Evolutionary conservation across 106 monocot species (phyloP).

Genomic region (Hemerocallis citrina): DNA sequence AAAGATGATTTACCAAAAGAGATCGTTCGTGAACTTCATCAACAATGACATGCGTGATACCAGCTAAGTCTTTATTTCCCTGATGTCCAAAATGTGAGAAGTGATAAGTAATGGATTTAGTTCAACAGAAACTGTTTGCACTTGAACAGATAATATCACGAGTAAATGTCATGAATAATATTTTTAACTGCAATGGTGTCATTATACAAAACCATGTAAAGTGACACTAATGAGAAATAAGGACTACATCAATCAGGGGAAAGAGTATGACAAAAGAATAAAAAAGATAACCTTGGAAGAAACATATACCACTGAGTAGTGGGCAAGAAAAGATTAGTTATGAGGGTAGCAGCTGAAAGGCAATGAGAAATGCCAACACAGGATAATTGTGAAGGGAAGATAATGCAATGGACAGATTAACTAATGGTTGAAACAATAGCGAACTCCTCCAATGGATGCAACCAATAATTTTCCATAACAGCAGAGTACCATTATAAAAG

Average conservation of each 20-base stretch:
- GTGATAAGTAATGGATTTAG: constrained; percentile 2
- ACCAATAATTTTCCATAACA: constrained; percentile 1
- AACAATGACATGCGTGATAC: constrained; percentile 84
- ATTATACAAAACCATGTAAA: not conserved
- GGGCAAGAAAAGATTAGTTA: not conserved
- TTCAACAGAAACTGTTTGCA: not conserved
- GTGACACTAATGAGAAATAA: not conserved
- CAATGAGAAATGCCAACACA: not conserved
- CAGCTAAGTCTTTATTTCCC: constrained; percentile 71
- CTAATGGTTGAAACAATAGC: not conserved
- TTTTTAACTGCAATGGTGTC: not conserved
- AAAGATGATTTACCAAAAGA: constrained; percentile 63
- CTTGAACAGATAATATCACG: not conserved
- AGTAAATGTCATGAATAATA: not conserved
- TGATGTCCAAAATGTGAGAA: constrained; percentile 25
- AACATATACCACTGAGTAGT: too few species aligned
- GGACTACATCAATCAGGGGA: not conserved
- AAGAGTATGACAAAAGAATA: not conserved
- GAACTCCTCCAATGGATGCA: not conserved
- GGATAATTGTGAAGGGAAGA: not conserved
- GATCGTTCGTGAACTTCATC: constrained; percentile 99
- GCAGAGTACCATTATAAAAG: not conserved
- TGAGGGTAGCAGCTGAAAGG: not conserved
- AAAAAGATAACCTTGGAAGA: not conserved
- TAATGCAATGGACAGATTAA: not conserved